Conservation (phyloP, 169 alveolate species). For the Eimeria maxima region DNA sequence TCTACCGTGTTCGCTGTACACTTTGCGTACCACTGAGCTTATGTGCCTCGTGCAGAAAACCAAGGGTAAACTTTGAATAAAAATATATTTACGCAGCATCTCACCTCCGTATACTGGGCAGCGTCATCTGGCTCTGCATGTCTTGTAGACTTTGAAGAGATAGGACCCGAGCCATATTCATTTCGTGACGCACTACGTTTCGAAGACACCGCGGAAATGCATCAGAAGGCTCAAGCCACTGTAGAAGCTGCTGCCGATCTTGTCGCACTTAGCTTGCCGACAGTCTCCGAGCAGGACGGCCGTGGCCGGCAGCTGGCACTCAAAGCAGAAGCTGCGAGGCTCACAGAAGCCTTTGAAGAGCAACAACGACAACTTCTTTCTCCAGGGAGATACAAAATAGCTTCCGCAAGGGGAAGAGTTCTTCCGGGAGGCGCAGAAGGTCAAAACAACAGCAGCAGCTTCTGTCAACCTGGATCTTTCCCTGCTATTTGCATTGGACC, state of each 20-base stretch:
- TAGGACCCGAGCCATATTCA: neutral
- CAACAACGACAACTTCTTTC: neutral
- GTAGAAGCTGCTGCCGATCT: slow-evolving; percentile 61
- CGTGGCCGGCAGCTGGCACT: neutral
- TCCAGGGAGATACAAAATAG: neutral
- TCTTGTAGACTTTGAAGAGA: slow-evolving; percentile 21
- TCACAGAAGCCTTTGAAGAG: slow-evolving; percentile 55
- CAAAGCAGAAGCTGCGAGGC: slow-evolving; percentile 30
- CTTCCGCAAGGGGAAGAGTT: neutral
- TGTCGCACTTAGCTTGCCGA: slow-evolving; percentile 32
- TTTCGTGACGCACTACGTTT: neutral
- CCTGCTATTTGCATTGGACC: slow-evolving; percentile 47
- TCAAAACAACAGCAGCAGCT: slow-evolving; percentile 17
- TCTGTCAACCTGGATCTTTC: neutral
- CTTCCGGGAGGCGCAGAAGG: neutral
- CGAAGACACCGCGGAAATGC: slow-evolving; percentile 37
- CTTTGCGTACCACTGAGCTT: neutral
- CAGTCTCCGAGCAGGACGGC: neutral
- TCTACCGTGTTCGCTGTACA: neutral
- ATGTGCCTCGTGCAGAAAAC: neutral
- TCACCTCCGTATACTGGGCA: neutral
- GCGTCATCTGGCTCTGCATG: neutral
- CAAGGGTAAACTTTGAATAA: neutral
- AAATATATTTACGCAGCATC: neutral
- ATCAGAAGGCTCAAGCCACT: slow-evolving; percentile 51